Conservation (phyloP, 768 basidiomycete species). For the Galerina marginata region DNA sequence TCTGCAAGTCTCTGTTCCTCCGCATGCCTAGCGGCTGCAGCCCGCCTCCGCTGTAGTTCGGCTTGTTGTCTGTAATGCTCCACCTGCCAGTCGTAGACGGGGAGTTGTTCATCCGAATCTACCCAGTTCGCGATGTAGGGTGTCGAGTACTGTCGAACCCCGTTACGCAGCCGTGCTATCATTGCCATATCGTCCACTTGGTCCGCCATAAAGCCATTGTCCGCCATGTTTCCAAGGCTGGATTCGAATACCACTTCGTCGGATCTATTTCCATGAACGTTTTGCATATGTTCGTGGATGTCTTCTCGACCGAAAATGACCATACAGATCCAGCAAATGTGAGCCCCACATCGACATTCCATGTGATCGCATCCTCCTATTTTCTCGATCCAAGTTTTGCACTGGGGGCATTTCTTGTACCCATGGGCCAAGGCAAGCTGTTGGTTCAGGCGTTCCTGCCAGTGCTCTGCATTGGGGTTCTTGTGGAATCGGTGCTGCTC, state of each 20-base stretch:
- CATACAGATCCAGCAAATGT: slow-evolving; percentile 64
- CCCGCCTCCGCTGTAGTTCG: too few relatives aligned
- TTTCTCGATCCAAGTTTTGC: slow-evolving; percentile 52
- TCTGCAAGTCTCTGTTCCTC: too few relatives aligned
- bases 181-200: too few relatives aligned
- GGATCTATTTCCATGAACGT: slow-evolving; percentile 21
- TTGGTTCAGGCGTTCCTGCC: slow-evolving; percentile 46
- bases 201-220: too few relatives aligned
- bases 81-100: too few relatives aligned
- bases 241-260: neutral
- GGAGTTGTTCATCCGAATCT: too few relatives aligned
- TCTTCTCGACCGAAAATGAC: slow-evolving; percentile 36
- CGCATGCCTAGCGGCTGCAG: too few relatives aligned
- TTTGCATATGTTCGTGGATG: slow-evolving; percentile 42
- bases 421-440: slow-evolving; percentile 43
- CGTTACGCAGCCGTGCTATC: too few relatives aligned
- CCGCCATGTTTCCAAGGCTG: too few relatives aligned
- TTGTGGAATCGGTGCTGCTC: slow-evolving; percentile 38
- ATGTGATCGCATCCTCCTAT: slow-evolving; percentile 62
- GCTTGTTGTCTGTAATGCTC: too few relatives aligned
- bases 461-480: slow-evolving; percentile 34
- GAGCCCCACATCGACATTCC: slow-evolving; percentile 52
- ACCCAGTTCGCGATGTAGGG: too few relatives aligned
- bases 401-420: slow-evolving; percentile 54
- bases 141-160: too few relatives aligned